Conservation (phyloP, 2,329 filamentous ascomycete species). For the Chaetoscypha palmicola region DNA sequence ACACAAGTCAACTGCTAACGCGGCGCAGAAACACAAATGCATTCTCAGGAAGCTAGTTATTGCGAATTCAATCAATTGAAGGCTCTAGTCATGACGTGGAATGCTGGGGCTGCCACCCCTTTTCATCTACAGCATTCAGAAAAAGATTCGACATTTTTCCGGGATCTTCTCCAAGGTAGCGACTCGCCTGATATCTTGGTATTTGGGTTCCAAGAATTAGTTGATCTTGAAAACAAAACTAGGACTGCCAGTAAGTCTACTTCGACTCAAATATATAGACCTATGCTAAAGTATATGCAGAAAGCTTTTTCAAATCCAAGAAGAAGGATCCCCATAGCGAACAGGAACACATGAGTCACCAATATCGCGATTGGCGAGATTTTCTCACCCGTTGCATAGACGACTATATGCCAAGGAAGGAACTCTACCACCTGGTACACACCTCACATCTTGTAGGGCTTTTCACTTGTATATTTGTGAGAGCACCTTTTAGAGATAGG, state of each 20-base stretch:
- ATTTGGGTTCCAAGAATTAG: slow-evolving; percentile 97
- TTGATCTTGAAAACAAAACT: slow-evolving; percentile 95
- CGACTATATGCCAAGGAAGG: slow-evolving; percentile 69
- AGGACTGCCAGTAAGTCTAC: slow-evolving; percentile 72
- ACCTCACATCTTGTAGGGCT: slow-evolving; percentile 86
- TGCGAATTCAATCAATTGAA: slow-evolving; percentile 79
- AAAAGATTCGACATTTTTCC: slow-evolving; percentile 70
- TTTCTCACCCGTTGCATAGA: slow-evolving; percentile 77
- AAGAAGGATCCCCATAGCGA: slow-evolving; percentile 71
- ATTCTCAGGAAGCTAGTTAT: slow-evolving; percentile 71
- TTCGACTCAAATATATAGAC: too few species aligned
- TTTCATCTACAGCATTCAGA: slow-evolving; percentile 65
- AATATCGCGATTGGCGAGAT: slow-evolving; percentile 94
- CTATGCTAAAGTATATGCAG: slow-evolving; percentile 35
- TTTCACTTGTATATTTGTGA: slow-evolving; percentile 94
- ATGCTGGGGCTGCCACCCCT: slow-evolving; percentile 93
- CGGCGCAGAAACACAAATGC: slow-evolving; percentile 68
- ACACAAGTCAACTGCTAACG: not conserved
- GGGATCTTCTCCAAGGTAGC: slow-evolving; percentile 68
- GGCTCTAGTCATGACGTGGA: slow-evolving; percentile 86
- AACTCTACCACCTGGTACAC: slow-evolving; percentile 79
- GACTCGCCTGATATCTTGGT: slow-evolving; percentile 81
- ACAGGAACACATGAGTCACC: slow-evolving; percentile 89
- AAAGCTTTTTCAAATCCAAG: slow-evolving; percentile 85
- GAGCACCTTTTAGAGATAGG: slow-evolving; percentile 65